Percentiles rank a stretch among this genome's conserved stretches.
These are phyloP conservation scores for Parathielavia hyrcaniae DNA, from an alignment of 495 filamentous ascomycete species.

Conservation along the genomic window DNA sequence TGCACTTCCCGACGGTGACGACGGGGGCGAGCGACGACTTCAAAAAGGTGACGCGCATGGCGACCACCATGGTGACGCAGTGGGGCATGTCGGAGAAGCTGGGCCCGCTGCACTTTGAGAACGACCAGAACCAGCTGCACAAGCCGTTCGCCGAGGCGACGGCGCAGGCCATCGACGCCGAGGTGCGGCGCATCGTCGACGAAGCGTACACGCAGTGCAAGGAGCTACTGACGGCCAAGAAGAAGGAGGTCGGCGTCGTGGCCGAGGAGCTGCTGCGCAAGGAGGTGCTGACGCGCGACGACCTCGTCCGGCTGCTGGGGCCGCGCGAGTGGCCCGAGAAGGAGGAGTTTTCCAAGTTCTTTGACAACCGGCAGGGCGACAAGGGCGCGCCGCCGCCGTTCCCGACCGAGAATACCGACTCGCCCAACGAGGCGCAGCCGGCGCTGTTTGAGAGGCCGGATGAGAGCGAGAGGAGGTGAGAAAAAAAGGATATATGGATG, in stretches of 20 bases:
- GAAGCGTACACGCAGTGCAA: conserved; percentile 88
- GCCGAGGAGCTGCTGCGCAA: conserved; percentile 90
- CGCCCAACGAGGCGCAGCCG: conserved; percentile 23
- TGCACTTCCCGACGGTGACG: conserved; percentile 94
- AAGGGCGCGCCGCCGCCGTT: conserved; percentile 51
- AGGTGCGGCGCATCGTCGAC: conserved; percentile 84
- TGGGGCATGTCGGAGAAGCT: conserved; percentile 96
- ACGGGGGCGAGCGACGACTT: conserved; percentile 94
- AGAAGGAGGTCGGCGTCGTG: conserved; percentile 78
- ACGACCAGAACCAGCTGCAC: conserved; percentile 67
- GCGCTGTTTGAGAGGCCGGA: conserved; percentile 20
- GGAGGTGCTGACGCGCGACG: conserved; percentile 84
- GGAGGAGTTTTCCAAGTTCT: conserved; percentile 90
- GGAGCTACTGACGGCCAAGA: conserved; percentile 74
- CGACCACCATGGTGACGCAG: conserved; percentile 92
- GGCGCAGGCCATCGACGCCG: conserved; percentile 79
- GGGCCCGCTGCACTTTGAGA: conserved; percentile 83
- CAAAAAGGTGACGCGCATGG: conserved; percentile 96
- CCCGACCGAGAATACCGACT: conserved; percentile 41
- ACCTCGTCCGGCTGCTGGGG: conserved; percentile 82
- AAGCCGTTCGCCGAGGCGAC: conserved; percentile 97
- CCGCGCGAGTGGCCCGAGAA: conserved; percentile 74
- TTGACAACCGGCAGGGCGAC: conserved; percentile 48
- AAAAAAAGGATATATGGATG: background rate
- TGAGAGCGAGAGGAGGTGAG: conserved; percentile 6